Evolutionary conservation across 495 filamentous ascomycete species (phyloP).

Genomic region (Xylaria castorea): DNA sequence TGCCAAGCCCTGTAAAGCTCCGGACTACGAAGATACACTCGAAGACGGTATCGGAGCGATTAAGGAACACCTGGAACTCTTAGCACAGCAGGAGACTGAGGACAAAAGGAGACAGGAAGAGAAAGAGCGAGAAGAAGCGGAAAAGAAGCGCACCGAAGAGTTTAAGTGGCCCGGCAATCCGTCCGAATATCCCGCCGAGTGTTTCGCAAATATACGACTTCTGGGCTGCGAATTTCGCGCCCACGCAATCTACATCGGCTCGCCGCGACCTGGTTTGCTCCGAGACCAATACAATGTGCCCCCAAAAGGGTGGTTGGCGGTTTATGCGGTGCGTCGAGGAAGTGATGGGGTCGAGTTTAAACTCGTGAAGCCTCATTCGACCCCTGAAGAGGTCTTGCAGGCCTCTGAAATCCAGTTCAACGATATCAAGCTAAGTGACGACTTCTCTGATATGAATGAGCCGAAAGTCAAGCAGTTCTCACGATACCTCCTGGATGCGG

Average conservation of each 20-base stretch:
- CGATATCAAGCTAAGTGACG: conserved; percentile 3
- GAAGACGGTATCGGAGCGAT: background rate
- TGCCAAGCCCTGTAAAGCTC: background rate
- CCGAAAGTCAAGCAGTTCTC: background rate
- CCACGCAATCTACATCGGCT: conserved; percentile 26
- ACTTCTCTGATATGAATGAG: conserved; percentile 28
- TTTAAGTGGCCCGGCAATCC: conserved; percentile 22
- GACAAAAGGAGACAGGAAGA: conserved; percentile 1
- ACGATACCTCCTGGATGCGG: conserved; percentile 20
- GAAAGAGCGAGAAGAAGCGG: background rate
- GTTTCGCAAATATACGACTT: background rate
- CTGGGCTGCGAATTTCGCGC: conserved; percentile 25
- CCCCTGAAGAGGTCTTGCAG: conserved; percentile 4
- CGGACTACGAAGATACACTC: no score
- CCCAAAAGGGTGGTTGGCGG: background rate
- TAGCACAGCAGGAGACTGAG: background rate
- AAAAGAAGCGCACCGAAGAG: background rate
- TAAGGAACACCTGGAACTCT: background rate
- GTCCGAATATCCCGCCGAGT: conserved; percentile 3
- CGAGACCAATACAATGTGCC: background rate
- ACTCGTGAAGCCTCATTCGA: conserved; percentile 5
- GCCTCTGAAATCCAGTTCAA: background rate
- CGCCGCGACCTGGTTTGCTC: background rate
- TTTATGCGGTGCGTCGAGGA: conserved; percentile 20
- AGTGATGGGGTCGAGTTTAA: conserved; percentile 16